These are phyloP conservation scores for Allantophomopsis cytisporea DNA, from an alignment of 2,329 filamentous ascomycete genomes.

Conservation along the genomic window DNA sequence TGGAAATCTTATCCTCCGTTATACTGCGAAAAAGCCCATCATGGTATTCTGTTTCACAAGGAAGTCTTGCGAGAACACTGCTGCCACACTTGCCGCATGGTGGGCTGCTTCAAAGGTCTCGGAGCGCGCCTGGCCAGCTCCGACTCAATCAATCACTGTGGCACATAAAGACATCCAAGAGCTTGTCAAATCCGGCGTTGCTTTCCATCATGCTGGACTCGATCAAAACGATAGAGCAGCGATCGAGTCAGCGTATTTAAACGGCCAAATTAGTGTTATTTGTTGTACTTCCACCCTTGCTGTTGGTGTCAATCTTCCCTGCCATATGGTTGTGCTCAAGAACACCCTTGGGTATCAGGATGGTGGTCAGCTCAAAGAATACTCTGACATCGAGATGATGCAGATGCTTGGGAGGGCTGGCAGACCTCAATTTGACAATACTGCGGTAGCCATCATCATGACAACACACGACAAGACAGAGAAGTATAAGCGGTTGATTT, in stretches of 20 bases:
- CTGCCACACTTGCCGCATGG: slow-evolving; percentile 50
- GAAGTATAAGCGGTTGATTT: slow-evolving; percentile 61
- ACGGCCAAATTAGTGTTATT: slow-evolving; percentile 64
- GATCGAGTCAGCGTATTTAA: slow-evolving; percentile 55
- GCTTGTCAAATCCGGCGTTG: slow-evolving; percentile 42
- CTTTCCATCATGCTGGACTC: slow-evolving; percentile 74
- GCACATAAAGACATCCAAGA: slow-evolving; percentile 44
- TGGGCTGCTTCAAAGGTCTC: slow-evolving; percentile 38
- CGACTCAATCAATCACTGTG: slow-evolving; percentile 34
- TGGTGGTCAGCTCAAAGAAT: slow-evolving; percentile 46
- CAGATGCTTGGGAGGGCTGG: slow-evolving; percentile 83
- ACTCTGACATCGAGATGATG: slow-evolving; percentile 74
- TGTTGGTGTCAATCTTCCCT: slow-evolving; percentile 73
- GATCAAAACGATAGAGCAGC: slow-evolving; percentile 45
- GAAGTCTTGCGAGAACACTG: slow-evolving; percentile 55
- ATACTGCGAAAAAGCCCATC: slow-evolving; percentile 59
- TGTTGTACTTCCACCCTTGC: slow-evolving; percentile 81
- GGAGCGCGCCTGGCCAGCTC: slow-evolving; percentile 50
- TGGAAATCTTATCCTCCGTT: slow-evolving; percentile 48
- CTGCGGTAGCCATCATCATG: slow-evolving; percentile 66
- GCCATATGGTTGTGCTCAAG: slow-evolving; percentile 73
- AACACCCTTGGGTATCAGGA: slow-evolving; percentile 58
- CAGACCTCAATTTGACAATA: slow-evolving; percentile 69
- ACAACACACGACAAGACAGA: slow-evolving; percentile 50
- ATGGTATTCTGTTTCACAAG: slow-evolving; percentile 76